Conservation (phyloP, 306 rosid genomes). For the Vigna hirtella region DNA sequence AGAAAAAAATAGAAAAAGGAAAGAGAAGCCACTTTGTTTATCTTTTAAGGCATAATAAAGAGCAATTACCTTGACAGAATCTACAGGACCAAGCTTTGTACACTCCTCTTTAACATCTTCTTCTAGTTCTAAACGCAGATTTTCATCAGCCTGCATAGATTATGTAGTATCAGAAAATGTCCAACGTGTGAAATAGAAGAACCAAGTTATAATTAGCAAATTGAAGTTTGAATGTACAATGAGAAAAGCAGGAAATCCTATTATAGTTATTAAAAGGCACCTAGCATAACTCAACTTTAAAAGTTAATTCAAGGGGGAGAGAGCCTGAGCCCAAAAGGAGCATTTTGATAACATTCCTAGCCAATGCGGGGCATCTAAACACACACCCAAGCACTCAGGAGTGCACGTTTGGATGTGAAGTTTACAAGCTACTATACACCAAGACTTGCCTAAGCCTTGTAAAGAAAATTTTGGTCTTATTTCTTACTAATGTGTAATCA, state of each 20-base stretch:
- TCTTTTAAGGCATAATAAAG: slow-evolving; percentile 24
- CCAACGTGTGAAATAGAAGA: slow-evolving; percentile 36
- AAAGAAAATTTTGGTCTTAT: not conserved
- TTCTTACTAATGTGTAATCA: not conserved
- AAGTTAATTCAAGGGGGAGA: not conserved
- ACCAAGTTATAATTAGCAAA: slow-evolving; percentile 27
- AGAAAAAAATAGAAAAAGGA: not conserved
- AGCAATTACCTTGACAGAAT: slow-evolving; percentile 73
- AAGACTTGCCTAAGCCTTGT: not conserved
- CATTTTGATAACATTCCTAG: not conserved
- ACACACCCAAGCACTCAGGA: not conserved
- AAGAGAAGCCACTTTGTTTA: slow-evolving; percentile 3
- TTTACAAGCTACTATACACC: not conserved
- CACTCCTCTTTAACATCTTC: slow-evolving; percentile 92
- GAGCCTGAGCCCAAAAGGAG: not conserved
- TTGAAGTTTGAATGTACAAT: slow-evolving; percentile 5
- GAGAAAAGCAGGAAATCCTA: slow-evolving; percentile 30
- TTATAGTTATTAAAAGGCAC: not conserved
- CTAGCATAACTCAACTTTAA: not conserved
- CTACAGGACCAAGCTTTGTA: slow-evolving; percentile 82
- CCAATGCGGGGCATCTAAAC: not conserved
- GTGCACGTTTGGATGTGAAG: not conserved
- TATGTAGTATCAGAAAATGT: slow-evolving; percentile 38
- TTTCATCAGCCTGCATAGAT: slow-evolving; percentile 79
- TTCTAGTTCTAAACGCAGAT: slow-evolving; percentile 72